Percentiles rank a stretch among this genome's conserved stretches.
These are phyloP conservation scores for Kwoniella heveanensis DNA, from an alignment of 768 basidiomycete genomes.

Conservation along the genomic window DNA sequence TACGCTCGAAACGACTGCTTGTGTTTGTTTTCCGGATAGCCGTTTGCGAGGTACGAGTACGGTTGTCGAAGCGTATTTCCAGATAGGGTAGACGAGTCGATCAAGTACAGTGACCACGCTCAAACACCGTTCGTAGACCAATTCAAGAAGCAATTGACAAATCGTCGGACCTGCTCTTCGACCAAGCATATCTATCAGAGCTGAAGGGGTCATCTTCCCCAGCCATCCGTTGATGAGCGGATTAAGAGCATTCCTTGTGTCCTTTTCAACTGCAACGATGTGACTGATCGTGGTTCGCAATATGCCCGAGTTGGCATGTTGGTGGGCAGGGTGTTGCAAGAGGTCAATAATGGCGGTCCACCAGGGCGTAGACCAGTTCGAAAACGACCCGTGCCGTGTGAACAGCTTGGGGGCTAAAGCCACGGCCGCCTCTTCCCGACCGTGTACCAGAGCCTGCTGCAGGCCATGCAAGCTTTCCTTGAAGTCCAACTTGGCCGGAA, in stretches of 20 bases:
- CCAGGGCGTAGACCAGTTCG: conserved; percentile 29
- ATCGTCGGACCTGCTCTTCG: conserved; percentile 3
- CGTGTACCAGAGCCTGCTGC: conserved; percentile 11
- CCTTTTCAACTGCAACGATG: conserved; percentile 18
- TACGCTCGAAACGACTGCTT: conserved; percentile 26
- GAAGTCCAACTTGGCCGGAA: conserved; percentile 13
- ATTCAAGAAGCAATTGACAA: conserved; percentile 25
- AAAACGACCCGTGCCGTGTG: conserved; percentile 29
- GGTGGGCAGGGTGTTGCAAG: conserved; percentile 9
- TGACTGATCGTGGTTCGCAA: conserved; percentile 20
- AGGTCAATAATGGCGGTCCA: conserved; percentile 27
- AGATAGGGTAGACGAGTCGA: conserved; percentile 26
- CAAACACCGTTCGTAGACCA: conserved; percentile 33
- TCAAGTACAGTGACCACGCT: conserved; percentile 28
- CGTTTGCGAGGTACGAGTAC: conserved; percentile 19
- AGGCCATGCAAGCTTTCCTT: conserved; percentile 21
- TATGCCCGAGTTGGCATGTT: conserved; percentile 3
- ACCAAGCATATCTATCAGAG: conserved; percentile 22
- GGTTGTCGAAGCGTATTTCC: conserved; percentile 31
- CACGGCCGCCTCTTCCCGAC: conserved; percentile 7
- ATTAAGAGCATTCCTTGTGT: conserved; percentile 12
- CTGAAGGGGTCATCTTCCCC: conserved; percentile 1
- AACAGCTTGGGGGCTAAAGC: conserved; percentile 25
- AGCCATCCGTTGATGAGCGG: conserved; percentile 32
- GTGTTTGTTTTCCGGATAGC: conserved; percentile 23